Evolutionary conservation across 495 filamentous ascomycete species (phyloP), one percentile per base, ranked within the genome.

Genomic region (Aspergillus baeticus): DNA sequence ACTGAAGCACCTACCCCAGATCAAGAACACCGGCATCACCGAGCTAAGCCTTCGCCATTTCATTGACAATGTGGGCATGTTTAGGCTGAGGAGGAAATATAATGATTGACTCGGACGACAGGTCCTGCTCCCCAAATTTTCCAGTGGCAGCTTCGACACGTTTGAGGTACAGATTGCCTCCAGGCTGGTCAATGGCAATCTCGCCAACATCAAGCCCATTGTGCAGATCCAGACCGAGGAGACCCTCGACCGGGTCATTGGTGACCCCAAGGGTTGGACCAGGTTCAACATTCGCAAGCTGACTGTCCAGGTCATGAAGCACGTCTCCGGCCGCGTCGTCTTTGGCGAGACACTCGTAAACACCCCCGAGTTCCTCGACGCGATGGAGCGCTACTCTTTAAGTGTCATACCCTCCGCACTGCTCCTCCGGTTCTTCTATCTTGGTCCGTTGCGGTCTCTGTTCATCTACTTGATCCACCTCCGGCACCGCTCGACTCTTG

Each of bases 121-220:
- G 44, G 14, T 18, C 0, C 14, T 47, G 1, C 4, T 15, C 3
- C 26, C 44, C 5, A 10, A 49, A 11, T 36, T 36, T 4, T 49
- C 46, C 3, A 49, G 31, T n/a, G 46, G 46, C 1, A 8, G 22
- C 21, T 20, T 49, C 10, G 46, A 49, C 21, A 21, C 11, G 1
- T 36, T 49, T 10, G 46, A 49, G 8, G 21, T 49, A 8, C 46
- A 49, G 33, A 10, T 49, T 15, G 46, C 46, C 6, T 49, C 46
- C 1, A 49, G 36, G 31, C 46, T 49, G 10, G 2, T 49, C 2
- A 49, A 49, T 7, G 46, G 46, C 2, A 49, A 49, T 17, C 31
- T 49, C 7, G 5, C 46, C 15, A 10, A 18, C 0, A 49, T 49
- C 17, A 49, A 49, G 14, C 46, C 46, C 10, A 4, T 49, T 1